Percentiles rank a stretch among this genome's conserved stretches.
Conservation (phyloP, 2,329 filamentous ascomycete species). For the Scytalidium sp. region DNA sequence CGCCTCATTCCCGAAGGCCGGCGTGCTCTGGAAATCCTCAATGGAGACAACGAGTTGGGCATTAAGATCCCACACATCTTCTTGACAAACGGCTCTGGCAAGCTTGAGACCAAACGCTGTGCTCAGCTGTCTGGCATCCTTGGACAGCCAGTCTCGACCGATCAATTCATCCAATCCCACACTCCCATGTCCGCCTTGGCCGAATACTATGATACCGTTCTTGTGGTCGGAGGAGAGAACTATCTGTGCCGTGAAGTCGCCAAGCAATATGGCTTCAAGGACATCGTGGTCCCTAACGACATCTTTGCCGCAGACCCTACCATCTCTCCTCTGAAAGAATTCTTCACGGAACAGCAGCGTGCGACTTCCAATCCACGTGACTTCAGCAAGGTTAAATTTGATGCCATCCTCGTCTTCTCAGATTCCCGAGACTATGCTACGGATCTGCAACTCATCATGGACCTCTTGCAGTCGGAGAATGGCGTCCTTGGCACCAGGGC, state of each 20-base stretch:
- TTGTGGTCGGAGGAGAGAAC: conserved; percentile 73
- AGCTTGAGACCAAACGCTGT: conserved; percentile 63
- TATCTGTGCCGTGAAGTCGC: conserved; percentile 72
- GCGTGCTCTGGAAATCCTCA: conserved; percentile 66
- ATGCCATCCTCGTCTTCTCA: conserved; percentile 73
- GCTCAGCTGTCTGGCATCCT: conserved; percentile 67
- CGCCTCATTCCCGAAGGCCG: conserved; percentile 66
- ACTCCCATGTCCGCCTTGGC: conserved; percentile 73
- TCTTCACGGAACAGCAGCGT: conserved; percentile 66
- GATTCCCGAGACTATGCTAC: conserved; percentile 73
- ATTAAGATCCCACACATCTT: conserved; percentile 77
- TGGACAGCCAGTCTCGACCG: conserved; percentile 60
- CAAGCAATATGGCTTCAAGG: conserved; percentile 70
- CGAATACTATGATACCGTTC: conserved; percentile 74
- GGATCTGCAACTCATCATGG: conserved; percentile 75
- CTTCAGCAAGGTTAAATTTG: conserved; percentile 69
- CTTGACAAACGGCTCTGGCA: conserved; percentile 72
- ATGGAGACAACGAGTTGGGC: conserved; percentile 73
- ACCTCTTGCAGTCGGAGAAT: conserved; percentile 66
- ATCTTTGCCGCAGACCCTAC: conserved; percentile 67
- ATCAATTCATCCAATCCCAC: conserved; percentile 77
- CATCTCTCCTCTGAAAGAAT: conserved; percentile 63
- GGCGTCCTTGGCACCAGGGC: conserved; percentile 63
- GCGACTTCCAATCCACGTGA: conserved; percentile 66
- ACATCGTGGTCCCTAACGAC: conserved; percentile 71